Base-by-base conservation (phyloP, 345 rosid species). In the Corchorus olitorius region DNA sequence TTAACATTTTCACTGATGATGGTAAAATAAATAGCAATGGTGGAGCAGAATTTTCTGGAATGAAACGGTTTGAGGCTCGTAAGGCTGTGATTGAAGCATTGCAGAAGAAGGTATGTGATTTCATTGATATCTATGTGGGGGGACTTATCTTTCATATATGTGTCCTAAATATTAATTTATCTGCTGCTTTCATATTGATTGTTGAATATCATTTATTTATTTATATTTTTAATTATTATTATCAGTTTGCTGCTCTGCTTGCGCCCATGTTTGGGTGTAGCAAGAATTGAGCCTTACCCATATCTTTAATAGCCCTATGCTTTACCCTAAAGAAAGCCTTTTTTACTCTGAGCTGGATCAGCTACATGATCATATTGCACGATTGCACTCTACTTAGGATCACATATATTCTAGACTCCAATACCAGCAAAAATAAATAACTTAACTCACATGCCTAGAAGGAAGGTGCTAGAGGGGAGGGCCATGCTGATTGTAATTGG, bases 11-110 rank as follows among this genome's bases (percentile, higher is more conserved):
- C 54, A 89, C 97, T 15, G 98, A 96, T 88, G 98, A 96, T 65
- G 99, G 98, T 41, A 89, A 87, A 71, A 92, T 96, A 83, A 93
- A 93, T 78, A 86, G 92, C 77, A 85, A 89, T 78, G 98, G 99
- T 16, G 91, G 99, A 72, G 14, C 85, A 17, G 89, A 87, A 15
- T 93, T 96, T 74, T 74, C 82, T 60, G 99, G 97, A 79, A 88
- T 96, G 97, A 97, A 89, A 63, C 94, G 98, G 52, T 96, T 93
- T 78, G 79, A 80, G 85, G 97, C 98, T 64, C 98, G 99, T 82
- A 93, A 86, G 72, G 91, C 93, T 60, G 85, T 96, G 83, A 81
- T 87, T 74, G 93, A 89, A 77, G 94, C 97, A 63, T 73, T 96
- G 75, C 80, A 84, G 81, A 84, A 89, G 27, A 84, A 86, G 92